Percentiles rank a stretch among this genome's conserved stretches.
Evolutionary conservation across 176 grass and related monocot species (phyloP).

Genomic region (Chloris gayana): DNA sequence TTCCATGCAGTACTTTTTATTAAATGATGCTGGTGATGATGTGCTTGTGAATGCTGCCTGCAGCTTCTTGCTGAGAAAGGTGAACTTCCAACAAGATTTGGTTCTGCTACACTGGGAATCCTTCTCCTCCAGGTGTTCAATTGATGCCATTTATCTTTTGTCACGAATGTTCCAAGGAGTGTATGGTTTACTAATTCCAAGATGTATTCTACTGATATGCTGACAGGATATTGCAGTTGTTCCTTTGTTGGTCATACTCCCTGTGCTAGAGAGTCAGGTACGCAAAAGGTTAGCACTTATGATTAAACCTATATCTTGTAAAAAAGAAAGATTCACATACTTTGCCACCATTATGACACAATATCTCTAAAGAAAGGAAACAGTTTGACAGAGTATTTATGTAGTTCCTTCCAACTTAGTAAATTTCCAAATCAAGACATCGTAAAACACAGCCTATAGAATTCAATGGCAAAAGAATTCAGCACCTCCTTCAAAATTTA

Average conservation of each 20-base stretch:
- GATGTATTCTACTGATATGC: constrained; percentile 41
- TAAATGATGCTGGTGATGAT: not conserved
- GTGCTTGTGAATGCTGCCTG: constrained; percentile 29
- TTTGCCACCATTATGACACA: not conserved
- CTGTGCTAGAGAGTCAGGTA: constrained; percentile 99
- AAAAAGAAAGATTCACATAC: not conserved
- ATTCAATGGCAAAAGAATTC: not conserved
- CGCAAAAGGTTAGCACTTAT: constrained; percentile 66
- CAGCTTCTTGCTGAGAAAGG: constrained; percentile 99
- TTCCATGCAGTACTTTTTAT: not conserved
- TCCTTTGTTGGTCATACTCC: constrained; percentile 95
- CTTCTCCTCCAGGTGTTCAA: constrained; percentile 89
- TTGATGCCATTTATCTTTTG: not conserved
- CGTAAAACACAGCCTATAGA: not conserved
- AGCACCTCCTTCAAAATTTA: not conserved
- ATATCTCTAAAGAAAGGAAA: not conserved
- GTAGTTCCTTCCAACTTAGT: not conserved
- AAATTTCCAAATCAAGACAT: not conserved
- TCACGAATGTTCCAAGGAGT: constrained; percentile 24
- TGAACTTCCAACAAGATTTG: constrained; percentile 95
- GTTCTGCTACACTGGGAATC: constrained; percentile 96
- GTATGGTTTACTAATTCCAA: constrained; percentile 32
- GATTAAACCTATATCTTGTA: constrained; percentile 13
- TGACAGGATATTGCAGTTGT: constrained; percentile 97
- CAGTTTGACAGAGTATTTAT: not conserved